Evolutionary conservation across 1,284 basidiomycete genomes (phyloP).

Genomic region (Naganishia albida): DNA sequence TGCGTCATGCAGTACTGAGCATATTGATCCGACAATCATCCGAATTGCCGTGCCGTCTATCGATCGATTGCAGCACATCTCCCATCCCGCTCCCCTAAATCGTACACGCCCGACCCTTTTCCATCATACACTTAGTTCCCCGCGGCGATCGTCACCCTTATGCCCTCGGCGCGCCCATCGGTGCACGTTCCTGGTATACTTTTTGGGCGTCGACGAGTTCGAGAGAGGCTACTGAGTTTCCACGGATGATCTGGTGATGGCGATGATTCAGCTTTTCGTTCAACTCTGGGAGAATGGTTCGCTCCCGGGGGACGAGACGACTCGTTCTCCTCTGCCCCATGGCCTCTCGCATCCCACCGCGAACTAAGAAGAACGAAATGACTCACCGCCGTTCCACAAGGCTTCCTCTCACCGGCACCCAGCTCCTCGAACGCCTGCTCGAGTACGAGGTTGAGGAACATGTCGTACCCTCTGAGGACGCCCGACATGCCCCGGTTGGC

Average conservation of each 20-base stretch:
- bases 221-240: slow-evolving; percentile 84
- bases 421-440: slow-evolving; percentile 94
- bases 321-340: not conserved
- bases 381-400: slow-evolving; percentile 85
- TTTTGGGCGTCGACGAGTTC: slow-evolving; percentile 47
- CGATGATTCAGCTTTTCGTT: not conserved
- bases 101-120: not conserved
- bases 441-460: slow-evolving; percentile 97
- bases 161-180: slow-evolving; percentile 23
- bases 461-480: slow-evolving; percentile 93
- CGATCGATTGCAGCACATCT: too few relatives aligned
- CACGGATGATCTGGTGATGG: slow-evolving; percentile 77
- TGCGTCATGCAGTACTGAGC: too few relatives aligned
- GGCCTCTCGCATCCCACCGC: not conserved
- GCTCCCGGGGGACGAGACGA: too few relatives aligned
- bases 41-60: too few relatives aligned
- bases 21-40: too few relatives aligned
- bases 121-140: not conserved
- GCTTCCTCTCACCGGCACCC: slow-evolving; percentile 81
- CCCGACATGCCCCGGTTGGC: slow-evolving; percentile 95
- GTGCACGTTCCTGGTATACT: slow-evolving; percentile 33
- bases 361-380: slow-evolving; percentile 29
- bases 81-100: not conserved
- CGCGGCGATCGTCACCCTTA: not conserved
- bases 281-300: not conserved